Evolutionary conservation across 805 yeast genomes (phyloP), one percentile per base, ranked within the genome.

Genomic region (Metschnikowia continentalis): DNA sequence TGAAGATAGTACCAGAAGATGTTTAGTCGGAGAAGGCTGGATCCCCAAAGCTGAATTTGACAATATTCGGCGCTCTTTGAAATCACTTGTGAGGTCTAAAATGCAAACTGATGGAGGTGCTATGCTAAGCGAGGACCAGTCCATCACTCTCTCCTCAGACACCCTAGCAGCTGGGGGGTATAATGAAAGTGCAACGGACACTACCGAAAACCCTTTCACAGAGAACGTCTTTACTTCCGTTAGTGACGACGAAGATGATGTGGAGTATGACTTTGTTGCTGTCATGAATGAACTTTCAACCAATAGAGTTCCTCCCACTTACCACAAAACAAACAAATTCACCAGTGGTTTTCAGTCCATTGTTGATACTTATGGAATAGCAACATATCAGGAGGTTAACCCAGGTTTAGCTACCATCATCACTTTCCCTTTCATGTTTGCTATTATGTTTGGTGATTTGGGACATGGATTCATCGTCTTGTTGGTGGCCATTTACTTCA

Each of bases 391-490:
- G 61, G 91, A 85, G 65, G 83, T 85, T 10, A 85, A 85, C 60
- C 88, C 91, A 8, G 90, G 89, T 49, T 74, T 85, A 54, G 84
- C 91, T 15, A 82, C 90, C 1, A 77, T 84, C 38, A 82, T 84
- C 15, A 86, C 91, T 0, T 86, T 86, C 69, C 91, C 91, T 14
- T 86, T 85, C 63, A 82, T 86, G 88, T 86, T 86, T 69, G 90
- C 91, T 15, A 82, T 86, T 54, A 86, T 86, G 91, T 86, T 86
- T 70, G 91, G 91, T 69, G 91, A 86, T 69, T 70, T 85, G 55
- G 91, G 91, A 10, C 91, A 86, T 63, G 91, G 91, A n/a, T 68
- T 82, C 50, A 71, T 86, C 49, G 70, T 86, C 61, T 65, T 79
- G 32, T 63, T 83, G 56, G 84, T 81, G 19, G 87, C 87, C 11